Base-by-base conservation (phyloP, 2,329 filamentous ascomycete species). In the Mycosphaerella sp. region DNA sequence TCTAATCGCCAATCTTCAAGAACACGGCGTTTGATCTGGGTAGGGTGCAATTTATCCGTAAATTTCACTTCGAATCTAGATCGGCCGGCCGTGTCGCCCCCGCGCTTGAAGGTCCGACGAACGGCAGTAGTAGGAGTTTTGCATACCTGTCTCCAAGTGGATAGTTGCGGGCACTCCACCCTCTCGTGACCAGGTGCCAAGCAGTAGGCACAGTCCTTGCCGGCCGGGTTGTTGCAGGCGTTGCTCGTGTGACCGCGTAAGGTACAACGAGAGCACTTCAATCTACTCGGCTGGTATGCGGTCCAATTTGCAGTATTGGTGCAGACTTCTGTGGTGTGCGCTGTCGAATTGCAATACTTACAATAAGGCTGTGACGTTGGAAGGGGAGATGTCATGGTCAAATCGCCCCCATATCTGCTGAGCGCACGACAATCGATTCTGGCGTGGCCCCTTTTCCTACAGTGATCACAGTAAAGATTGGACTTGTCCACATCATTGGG, bases 171-270 rank as follows among this genome's bases (percentile, higher is more conserved):
- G 13, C 50, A 53, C 12, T 45, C 41, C 9, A 43, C 30, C 28
- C 44, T 21, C 12, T 27, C 41, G 14, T 53, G 50, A 12, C 50
- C 50, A 12, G 27, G 41, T 14, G 21, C 21, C 14, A 41, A 30
- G 28, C 44, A 53, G 27, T 49, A 49, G 17, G 34, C 14, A 34
- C 50, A 53, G 28, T 32, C 28, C 35, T 48, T 42, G 3, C 44
- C 39, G 4, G 32, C 27, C 12, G 53, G 53, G 34, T 50, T 50
- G 18, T 34, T 28, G 37, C 53, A 55, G 12, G 43, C 45, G 30
- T 53, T 50, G 25, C 40, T 21, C n/a, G 18, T 50, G 30, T 57
- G 55, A 16, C 52, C 53, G 35, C 39, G 40, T 10, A 40, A 25
- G 27, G 36, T 41, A 40, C 55, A 57, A 27, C 17, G 17, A 10